Base-by-base conservation (phyloP, 768 basidiomycete genomes). In the Auricularia heimuer region DNA sequence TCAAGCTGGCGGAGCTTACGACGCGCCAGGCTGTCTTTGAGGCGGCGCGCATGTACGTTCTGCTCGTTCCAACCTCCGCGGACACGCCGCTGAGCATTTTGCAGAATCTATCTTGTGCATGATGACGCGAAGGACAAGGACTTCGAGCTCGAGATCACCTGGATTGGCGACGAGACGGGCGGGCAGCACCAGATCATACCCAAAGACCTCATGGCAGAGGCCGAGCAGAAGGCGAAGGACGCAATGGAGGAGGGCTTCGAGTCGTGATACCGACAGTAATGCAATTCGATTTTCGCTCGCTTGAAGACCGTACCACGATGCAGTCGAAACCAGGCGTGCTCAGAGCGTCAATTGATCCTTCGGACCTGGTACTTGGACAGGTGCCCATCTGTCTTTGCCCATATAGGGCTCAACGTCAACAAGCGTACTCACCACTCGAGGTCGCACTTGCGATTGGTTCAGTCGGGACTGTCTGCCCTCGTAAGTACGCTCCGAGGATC, bases 41-140 rank as follows among this genome's bases (percentile, higher is more conserved):
- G 73, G 94, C 94, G 14, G 96, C 97, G 4, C 82, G 95, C 76
- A 98, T 99, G 96, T 98, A 73, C 69, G 91, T 79, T 24, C 16
- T 29, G 29, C 29, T 29, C 1, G 29, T 29, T 29, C 29, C 29
- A 29, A 29, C 29, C 29, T 29, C 29, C 29, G 1, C 29, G 29
- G 29, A 29, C 29, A 29, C 29, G 29, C 29, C 29, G 29, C 29
- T n/a, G n/a, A 67, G 12, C 36, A 67, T 37, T 18, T 54, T 58
- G 35, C 73, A 99, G 96, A 73, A 96, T 98, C 73, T 94, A 99
- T 76, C 84, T 93, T 47, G 94, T 97, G 16, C 97, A 99, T 72
- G 96, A 98, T 68, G 97, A 98, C 73, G 87, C 91, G 67, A 97
- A 98, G 76, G 95, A 98, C 78, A 98, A 98, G 73, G 92, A 95